Conservation (phyloP, 345 rosid genomes). For the Lenwebbia sp. region DNA sequence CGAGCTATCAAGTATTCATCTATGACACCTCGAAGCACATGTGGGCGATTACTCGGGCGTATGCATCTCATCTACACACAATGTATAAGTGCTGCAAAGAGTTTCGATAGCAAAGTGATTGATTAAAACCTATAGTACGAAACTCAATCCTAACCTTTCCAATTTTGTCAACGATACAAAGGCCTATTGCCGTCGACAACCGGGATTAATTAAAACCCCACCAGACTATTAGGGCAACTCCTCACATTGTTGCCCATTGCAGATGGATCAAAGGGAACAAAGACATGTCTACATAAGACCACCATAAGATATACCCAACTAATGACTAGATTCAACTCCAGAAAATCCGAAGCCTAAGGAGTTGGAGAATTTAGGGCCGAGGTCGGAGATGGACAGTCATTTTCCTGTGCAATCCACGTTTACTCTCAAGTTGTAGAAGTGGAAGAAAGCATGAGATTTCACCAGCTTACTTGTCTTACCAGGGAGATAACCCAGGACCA, state of each 20-base stretch:
- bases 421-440: not conserved
- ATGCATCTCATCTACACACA: not conserved
- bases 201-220: not conserved
- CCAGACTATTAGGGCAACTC: not conserved
- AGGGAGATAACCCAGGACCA: not conserved
- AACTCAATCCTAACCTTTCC: accelerated
- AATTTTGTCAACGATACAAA: too few relatives aligned
- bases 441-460: not conserved
- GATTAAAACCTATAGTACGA: not conserved
- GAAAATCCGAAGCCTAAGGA: not conserved
- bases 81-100: not conserved
- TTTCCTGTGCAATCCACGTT: not conserved
- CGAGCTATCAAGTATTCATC: not conserved
- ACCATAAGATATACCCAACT: not conserved
- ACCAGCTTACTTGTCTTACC: not conserved
- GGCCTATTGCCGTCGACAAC: not conserved
- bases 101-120: not conserved
- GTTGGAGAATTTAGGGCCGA: not conserved
- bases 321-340: not conserved
- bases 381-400: not conserved
- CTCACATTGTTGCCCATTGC: not conserved
- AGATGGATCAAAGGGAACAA: not conserved
- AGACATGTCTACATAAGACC: not conserved
- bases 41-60: accelerated
- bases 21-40: not conserved